A percentile compares a stretch with the other conserved stretches of the same genome.
Conservation (phyloP, 192 early-diverging fungal genomes). For the Thoreauomyces humboldtii region DNA sequence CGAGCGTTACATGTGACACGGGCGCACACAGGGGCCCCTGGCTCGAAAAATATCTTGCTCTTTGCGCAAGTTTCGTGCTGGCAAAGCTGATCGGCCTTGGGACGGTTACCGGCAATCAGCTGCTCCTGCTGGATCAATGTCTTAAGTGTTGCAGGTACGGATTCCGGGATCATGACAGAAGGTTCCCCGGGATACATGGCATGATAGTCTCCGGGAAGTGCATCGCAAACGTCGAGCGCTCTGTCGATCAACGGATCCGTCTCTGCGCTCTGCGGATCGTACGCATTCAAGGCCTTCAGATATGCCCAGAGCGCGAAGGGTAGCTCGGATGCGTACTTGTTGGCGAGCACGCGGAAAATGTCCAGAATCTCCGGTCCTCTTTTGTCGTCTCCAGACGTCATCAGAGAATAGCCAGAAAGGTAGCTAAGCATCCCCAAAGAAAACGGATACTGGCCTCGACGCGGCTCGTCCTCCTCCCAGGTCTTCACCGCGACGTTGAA, state of each 20-base stretch:
- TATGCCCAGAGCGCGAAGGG: constrained; percentile 2
- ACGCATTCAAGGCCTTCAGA: neutral
- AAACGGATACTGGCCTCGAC: neutral
- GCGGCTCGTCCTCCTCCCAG: neutral
- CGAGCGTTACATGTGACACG: neutral
- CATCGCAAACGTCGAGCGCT: neutral
- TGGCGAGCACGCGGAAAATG: neutral
- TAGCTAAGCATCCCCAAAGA: neutral
- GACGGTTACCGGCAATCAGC: neutral
- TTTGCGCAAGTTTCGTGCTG: neutral
- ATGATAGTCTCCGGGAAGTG: neutral
- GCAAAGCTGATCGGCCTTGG: neutral
- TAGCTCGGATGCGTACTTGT: neutral
- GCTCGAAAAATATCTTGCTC: neutral
- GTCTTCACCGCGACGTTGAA: neutral
- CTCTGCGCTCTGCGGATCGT: neutral
- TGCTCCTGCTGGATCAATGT: neutral
- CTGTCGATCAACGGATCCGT: neutral
- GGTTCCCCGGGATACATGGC: neutral
- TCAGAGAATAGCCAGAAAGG: neutral
- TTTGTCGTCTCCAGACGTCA: neutral
- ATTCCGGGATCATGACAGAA: neutral
- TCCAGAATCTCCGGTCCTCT: constrained; percentile 1
- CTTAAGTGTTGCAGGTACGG: neutral
- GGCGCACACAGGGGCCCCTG: neutral